These are phyloP conservation scores for Nadsonia commutata DNA, from an alignment of 1,139 yeast species.

Conservation along the genomic window DNA sequence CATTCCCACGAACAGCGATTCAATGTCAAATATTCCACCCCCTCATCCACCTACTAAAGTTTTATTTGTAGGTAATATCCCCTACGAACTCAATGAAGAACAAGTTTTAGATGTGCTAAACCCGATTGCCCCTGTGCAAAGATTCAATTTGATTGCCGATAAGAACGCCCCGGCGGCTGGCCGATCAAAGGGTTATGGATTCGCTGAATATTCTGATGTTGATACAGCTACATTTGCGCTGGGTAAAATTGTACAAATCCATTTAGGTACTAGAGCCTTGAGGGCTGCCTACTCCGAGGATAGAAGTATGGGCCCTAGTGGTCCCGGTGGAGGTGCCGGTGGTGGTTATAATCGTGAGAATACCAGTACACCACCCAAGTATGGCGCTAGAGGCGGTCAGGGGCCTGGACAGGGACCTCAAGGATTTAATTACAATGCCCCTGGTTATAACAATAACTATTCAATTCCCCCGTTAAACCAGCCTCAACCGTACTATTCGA, in stretches of 20 bases:
- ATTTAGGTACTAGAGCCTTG: slow-evolving; percentile 47
- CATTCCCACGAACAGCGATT: no score
- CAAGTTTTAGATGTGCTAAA: slow-evolving; percentile 36
- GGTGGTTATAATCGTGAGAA: background rate
- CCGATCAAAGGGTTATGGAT: slow-evolving; percentile 69
- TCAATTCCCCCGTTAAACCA: slow-evolving; percentile 10
- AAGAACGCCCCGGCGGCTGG: slow-evolving; percentile 42
- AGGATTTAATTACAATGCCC: background rate
- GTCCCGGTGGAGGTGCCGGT: slow-evolving; percentile 2
- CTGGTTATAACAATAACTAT: slow-evolving; percentile 5
- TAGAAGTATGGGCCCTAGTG: slow-evolving; percentile 6
- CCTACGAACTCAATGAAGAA: slow-evolving; percentile 5
- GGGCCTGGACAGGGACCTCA: background rate
- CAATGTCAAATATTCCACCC: background rate
- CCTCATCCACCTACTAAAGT: slow-evolving; percentile 7
- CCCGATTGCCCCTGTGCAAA: slow-evolving; percentile 63
- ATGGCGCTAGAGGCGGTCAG: background rate
- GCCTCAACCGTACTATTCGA: slow-evolving; percentile 9
- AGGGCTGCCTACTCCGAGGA: slow-evolving; percentile 57
- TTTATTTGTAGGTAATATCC: slow-evolving; percentile 7
- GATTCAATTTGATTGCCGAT: slow-evolving; percentile 56
- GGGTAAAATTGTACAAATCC: slow-evolving; percentile 40
- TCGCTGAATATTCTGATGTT: slow-evolving; percentile 44
- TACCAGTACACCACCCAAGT: background rate
- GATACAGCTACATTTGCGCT: slow-evolving; percentile 76